These are phyloP conservation scores for Singerocomus inundabilis DNA, from an alignment of 1,284 basidiomycete genomes.

Conservation along the genomic window DNA sequence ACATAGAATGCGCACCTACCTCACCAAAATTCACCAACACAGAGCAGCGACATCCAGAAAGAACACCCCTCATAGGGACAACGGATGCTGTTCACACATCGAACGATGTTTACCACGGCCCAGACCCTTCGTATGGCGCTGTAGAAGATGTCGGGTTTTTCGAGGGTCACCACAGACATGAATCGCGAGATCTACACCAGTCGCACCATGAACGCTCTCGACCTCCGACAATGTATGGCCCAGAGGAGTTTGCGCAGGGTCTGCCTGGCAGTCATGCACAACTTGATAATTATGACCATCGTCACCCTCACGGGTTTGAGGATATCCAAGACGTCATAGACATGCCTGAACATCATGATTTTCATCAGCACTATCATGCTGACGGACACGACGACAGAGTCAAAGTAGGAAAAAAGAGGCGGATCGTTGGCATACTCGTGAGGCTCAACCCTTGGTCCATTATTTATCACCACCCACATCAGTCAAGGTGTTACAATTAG, in stretches of 20 bases:
- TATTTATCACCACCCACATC: background rate
- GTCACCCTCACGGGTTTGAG: constrained; percentile 13
- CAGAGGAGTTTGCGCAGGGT: constrained; percentile 9
- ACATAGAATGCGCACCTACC: constrained; percentile 9
- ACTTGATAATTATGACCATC: constrained; percentile 4
- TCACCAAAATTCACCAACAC: constrained; percentile 6
- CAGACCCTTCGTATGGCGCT: constrained; percentile 24
- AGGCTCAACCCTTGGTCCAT: constrained; percentile 16
- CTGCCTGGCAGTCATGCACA: background rate
- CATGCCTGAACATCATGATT: constrained; percentile 4
- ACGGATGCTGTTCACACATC: constrained; percentile 6
- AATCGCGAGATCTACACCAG: constrained; percentile 36
- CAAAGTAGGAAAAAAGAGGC: constrained; percentile 50
- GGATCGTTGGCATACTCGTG: constrained; percentile 65
- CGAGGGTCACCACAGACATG: constrained; percentile 45
- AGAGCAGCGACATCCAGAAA: constrained; percentile 9
- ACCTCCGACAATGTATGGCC: constrained; percentile 25
- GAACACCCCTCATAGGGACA: constrained; percentile 17
- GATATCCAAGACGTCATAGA: background rate
- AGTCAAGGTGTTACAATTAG: constrained; percentile 67
- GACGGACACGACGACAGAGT: constrained; percentile 17
- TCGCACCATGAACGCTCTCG: constrained; percentile 37
- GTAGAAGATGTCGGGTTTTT: constrained; percentile 19
- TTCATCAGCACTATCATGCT: constrained; percentile 3
- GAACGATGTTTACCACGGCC: constrained; percentile 4